These are phyloP conservation scores for Phialocephala subalpina DNA, from an alignment of 2,329 filamentous ascomycete genomes.

Conservation along the genomic window DNA sequence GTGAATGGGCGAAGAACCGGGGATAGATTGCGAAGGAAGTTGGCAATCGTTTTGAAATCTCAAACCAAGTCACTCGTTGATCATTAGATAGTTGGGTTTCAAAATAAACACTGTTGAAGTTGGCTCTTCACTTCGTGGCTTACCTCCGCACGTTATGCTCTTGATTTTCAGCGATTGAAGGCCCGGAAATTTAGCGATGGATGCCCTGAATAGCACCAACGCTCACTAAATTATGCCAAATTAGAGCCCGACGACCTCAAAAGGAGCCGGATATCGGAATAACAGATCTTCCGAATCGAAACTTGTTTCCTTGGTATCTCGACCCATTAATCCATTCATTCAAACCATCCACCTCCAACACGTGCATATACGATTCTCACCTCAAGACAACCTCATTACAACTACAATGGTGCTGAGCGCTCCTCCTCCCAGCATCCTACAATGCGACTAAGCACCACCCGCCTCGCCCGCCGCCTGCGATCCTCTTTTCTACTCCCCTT, in stretches of 20 bases:
- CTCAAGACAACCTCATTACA: not conserved
- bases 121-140: no score
- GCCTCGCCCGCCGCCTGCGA: slow-evolving; percentile 24
- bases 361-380: not conserved
- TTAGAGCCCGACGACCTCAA: no score
- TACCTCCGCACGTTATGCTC: no score
- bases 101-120: no score
- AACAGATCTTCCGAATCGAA: not conserved
- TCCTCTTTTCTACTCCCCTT: slow-evolving; percentile 23
- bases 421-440: not conserved
- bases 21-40: not conserved
- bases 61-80: no score
- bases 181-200: no score
- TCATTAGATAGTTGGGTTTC: no score
- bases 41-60: not conserved
- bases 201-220: no score
- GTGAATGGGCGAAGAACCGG: no score
- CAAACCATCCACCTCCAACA: not conserved
- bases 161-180: no score
- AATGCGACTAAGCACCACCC: slow-evolving; percentile 30
- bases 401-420: slow-evolving; percentile 17
- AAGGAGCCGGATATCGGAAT: no score
- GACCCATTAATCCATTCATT: not conserved
- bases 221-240: no score
- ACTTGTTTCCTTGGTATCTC: not conserved